Evolutionary conservation across 2,329 filamentous ascomycete genomes (phyloP).

Genomic region (Malbranchea cinnamomea): DNA sequence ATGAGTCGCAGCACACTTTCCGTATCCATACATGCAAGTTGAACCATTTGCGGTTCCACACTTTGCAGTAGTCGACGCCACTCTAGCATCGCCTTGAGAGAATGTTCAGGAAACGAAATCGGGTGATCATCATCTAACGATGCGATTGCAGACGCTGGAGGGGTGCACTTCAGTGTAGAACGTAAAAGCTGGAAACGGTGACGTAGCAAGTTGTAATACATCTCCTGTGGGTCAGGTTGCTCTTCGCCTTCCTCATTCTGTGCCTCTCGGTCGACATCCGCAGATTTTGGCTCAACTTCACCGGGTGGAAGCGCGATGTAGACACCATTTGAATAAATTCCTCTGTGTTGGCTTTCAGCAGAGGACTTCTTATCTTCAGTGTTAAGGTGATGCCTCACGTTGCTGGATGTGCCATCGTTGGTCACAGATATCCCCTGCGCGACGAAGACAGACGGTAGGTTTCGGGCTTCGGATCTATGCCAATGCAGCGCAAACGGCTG

Average conservation of each 20-base stretch:
- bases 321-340: conserved; percentile 63
- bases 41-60: conserved; percentile 33
- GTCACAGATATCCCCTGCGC: conserved; percentile 4
- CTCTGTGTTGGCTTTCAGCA: conserved; percentile 34
- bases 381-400: not conserved
- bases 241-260: conserved; percentile 16
- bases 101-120: conserved; percentile 39
- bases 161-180: conserved; percentile 39
- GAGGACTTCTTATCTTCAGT: conserved; percentile 38
- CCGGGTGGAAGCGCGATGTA: conserved; percentile 49
- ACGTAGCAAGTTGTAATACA: conserved; percentile 54
- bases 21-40: conserved; percentile 41
- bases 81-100: conserved; percentile 38
- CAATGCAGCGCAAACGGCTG: too few species aligned
- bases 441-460: conserved; percentile 10
- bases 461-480: conserved; percentile 13
- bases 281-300: conserved; percentile 12
- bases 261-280: conserved; percentile 27
- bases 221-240: conserved; percentile 38
- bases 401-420: conserved; percentile 9
- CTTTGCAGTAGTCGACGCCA: conserved; percentile 33
- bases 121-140: conserved; percentile 40
- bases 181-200: conserved; percentile 53
- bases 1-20: conserved; percentile 52
- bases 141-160: conserved; percentile 38